These are phyloP conservation scores for Rhizophagus clarus DNA, from an alignment of 192 early-diverging fungal species.

Conservation along the genomic window DNA sequence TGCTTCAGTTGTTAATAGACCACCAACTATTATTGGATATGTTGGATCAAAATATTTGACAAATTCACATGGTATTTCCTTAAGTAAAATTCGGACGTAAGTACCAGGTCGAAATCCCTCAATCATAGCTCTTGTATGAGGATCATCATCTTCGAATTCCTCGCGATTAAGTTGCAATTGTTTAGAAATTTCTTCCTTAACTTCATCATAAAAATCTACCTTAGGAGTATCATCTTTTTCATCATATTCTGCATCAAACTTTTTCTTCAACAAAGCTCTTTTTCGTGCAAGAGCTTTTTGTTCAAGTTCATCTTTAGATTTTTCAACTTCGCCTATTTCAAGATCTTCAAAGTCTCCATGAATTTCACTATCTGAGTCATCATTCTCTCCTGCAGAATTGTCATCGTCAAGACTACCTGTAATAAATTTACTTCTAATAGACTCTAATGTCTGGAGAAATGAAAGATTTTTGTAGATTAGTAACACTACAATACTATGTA, in stretches of 20 bases:
- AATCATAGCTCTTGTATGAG: conserved; percentile 71
- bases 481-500: background rate
- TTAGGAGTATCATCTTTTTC: conserved; percentile 59
- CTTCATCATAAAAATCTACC: conserved; percentile 83
- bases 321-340: conserved; percentile 55
- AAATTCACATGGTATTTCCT: conserved; percentile 94
- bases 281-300: conserved; percentile 73
- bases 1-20: conserved; percentile 86
- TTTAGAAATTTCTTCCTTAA: conserved; percentile 86
- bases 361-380: conserved; percentile 57
- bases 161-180: conserved; percentile 80
- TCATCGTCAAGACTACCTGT: conserved; percentile 60
- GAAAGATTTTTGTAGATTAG: background rate
- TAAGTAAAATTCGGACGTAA: conserved; percentile 90
- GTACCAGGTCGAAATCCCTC: conserved; percentile 92
- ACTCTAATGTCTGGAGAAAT: conserved; percentile 54
- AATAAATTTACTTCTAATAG: conserved; percentile 76
- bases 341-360: conserved; percentile 81
- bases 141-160: conserved; percentile 88
- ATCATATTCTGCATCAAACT: conserved; percentile 93
- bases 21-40: conserved; percentile 92
- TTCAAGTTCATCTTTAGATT: conserved; percentile 59
- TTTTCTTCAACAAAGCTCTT: conserved; percentile 88
- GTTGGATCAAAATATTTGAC: conserved; percentile 87
- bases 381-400: conserved; percentile 47